A percentile compares a stretch with the other conserved stretches of the same genome.
Evolutionary conservation across 2,329 filamentous ascomycete genomes (phyloP).

Genomic region (Colletotrichum musae): DNA sequence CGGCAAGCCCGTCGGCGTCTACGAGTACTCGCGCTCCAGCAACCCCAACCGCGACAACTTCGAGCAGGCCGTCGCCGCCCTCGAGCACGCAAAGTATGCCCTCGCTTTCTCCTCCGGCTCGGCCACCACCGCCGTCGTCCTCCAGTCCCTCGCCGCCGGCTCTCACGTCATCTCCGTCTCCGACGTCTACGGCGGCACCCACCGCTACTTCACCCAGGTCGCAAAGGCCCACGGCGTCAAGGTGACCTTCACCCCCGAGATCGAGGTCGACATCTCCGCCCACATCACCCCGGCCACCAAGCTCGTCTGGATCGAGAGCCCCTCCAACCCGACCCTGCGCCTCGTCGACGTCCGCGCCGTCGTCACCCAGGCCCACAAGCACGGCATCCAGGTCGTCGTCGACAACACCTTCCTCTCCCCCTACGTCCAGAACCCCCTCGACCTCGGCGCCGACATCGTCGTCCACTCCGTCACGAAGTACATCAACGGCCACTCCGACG

Average conservation of each 20-base stretch:
- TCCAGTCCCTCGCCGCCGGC: slow-evolving; percentile 91
- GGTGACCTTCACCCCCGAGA: slow-evolving; percentile 93
- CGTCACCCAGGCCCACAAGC: slow-evolving; percentile 84
- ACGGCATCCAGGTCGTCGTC: slow-evolving; percentile 95
- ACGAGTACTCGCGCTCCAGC: slow-evolving; percentile 93
- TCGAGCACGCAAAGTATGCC: slow-evolving; percentile 93
- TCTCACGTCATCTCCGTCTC: slow-evolving; percentile 97
- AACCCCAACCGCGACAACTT: slow-evolving; percentile 98
- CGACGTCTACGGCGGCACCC: slow-evolving; percentile 97
- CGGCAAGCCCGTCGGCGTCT: slow-evolving; percentile 87
- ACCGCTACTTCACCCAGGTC: slow-evolving; percentile 99
- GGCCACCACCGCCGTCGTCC: slow-evolving; percentile 91
- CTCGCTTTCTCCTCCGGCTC: slow-evolving; percentile 96
- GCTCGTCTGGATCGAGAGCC: slow-evolving; percentile 96
- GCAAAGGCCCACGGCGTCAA: slow-evolving; percentile 93
- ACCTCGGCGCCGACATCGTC: slow-evolving; percentile 96
- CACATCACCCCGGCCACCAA: slow-evolving; percentile 92
- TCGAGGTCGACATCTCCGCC: slow-evolving; percentile 87
- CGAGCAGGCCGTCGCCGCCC: slow-evolving; percentile 88
- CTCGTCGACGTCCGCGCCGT: slow-evolving; percentile 94
- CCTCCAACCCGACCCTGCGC: slow-evolving; percentile 93
- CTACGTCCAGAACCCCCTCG: slow-evolving; percentile 96
- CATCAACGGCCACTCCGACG: slow-evolving; percentile 97
- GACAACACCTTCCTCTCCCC: slow-evolving; percentile 99
- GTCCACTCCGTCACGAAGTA: slow-evolving; percentile 99